Evolutionary conservation across 257 asterid species (phyloP).

Genomic region (Cruciata laevipes): DNA sequence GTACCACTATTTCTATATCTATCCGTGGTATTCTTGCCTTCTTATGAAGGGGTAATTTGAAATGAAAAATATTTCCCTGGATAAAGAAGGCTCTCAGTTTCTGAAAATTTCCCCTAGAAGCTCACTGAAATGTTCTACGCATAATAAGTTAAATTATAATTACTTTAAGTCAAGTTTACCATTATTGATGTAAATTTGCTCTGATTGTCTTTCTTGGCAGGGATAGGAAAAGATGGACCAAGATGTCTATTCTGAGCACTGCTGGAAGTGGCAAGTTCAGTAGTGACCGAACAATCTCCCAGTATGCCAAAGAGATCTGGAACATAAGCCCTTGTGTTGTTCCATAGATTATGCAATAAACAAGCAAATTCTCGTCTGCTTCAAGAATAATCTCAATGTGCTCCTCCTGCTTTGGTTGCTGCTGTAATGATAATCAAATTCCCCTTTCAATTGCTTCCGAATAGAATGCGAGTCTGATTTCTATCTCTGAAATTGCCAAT

Average conservation of each 20-base stretch:
- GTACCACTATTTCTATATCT: constrained; percentile 13
- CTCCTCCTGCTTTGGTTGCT: background rate
- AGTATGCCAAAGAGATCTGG: constrained; percentile 88
- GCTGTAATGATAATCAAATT: background rate
- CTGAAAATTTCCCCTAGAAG: background rate
- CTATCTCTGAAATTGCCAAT: background rate
- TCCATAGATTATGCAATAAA: constrained; percentile 20
- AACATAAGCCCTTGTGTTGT: constrained; percentile 54
- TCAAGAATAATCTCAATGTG: too few species aligned
- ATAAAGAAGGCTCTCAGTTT: background rate
- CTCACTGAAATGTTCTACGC: background rate
- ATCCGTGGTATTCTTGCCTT: too few species aligned
- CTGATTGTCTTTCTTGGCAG: constrained; percentile 33
- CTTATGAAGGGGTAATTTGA: background rate
- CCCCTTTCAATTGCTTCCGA: background rate
- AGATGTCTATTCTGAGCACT: constrained; percentile 93
- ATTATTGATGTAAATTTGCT: background rate
- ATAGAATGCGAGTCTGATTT: background rate
- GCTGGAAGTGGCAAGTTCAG: constrained; percentile 96
- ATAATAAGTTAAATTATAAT: background rate
- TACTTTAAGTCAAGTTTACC: background rate
- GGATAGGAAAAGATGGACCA: constrained; percentile 90
- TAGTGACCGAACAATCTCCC: constrained; percentile 91
- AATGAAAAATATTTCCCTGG: background rate
- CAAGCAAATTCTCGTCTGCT: background rate